Evolutionary conservation across 805 yeast species (phyloP).

Genomic region (Tetrapisispora taiwanensis): DNA sequence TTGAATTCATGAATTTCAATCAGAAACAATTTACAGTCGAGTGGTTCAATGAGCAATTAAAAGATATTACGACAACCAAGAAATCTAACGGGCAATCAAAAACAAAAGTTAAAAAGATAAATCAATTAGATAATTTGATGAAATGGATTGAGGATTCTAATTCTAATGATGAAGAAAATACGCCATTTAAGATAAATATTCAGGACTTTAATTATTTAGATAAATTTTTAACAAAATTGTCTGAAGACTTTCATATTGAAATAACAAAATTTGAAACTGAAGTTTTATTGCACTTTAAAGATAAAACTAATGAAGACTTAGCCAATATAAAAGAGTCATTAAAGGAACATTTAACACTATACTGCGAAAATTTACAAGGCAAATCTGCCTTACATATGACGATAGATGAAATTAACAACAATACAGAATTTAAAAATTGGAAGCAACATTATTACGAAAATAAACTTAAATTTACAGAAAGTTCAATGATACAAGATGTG

Average conservation of each 20-base stretch:
- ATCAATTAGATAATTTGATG: too few relatives aligned
- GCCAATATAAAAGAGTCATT: slow-evolving; percentile 28
- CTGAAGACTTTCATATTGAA: neutral
- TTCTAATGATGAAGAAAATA: neutral
- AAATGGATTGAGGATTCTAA: neutral
- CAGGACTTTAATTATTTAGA: neutral
- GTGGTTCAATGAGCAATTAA: slow-evolving; percentile 84
- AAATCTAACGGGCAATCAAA: neutral
- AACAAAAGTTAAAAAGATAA: too few relatives aligned
- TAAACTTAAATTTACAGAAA: slow-evolving; percentile 60
- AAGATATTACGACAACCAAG: slow-evolving; percentile 37
- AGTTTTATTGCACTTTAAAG: neutral
- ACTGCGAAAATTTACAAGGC: neutral
- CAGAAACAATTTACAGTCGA: slow-evolving; percentile 71
- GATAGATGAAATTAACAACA: neutral
- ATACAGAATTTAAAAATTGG: neutral
- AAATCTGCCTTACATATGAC: neutral
- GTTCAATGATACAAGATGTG: slow-evolving; percentile 53
- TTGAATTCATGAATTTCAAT: slow-evolving; percentile 82
- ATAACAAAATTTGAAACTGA: neutral
- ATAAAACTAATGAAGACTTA: neutral
- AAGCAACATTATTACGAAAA: slow-evolving; percentile 29
- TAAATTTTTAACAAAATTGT: neutral
- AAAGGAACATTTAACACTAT: neutral
- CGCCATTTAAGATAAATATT: neutral